These are phyloP conservation scores for Geotrichum histeridarum DNA, from an alignment of 1,139 yeast genomes.

Conservation along the genomic window DNA sequence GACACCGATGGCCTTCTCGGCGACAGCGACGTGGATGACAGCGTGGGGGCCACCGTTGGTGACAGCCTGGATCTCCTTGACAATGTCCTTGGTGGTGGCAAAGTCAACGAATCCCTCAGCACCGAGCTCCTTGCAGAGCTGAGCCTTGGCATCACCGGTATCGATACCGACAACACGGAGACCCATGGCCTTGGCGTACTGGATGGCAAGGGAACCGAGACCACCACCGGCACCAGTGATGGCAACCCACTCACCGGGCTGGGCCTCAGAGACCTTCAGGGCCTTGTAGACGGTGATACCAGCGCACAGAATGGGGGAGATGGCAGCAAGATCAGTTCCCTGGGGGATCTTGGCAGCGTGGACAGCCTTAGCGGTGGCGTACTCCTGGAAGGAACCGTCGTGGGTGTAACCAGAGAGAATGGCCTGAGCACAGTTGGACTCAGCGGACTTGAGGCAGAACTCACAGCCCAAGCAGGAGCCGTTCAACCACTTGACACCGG, in stretches of 20 bases:
- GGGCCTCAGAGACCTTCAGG: conserved; percentile 59
- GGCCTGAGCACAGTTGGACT: conserved; percentile 64
- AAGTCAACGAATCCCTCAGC: conserved; percentile 71
- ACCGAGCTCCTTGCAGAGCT: conserved; percentile 53
- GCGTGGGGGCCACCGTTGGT: conserved; percentile 79
- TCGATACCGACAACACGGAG: conserved; percentile 71
- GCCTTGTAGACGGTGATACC: conserved; percentile 86
- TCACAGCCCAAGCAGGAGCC: conserved; percentile 72
- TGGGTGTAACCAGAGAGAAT: conserved; percentile 74
- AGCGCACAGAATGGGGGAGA: conserved; percentile 74
- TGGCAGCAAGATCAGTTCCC: conserved; percentile 65
- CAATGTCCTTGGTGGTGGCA: conserved; percentile 45
- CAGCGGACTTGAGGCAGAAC: conserved; percentile 61
- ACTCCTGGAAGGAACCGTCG: conserved; percentile 81
- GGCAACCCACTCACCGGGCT: conserved; percentile 75
- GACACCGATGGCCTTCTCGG: conserved; percentile 64
- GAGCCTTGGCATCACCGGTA: conserved; percentile 63
- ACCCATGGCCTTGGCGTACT: conserved; percentile 81
- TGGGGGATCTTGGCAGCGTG: conserved; percentile 76
- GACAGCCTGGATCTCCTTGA: conserved; percentile 47
- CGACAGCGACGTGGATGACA: conserved; percentile 73
- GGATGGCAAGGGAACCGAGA: conserved; percentile 73
- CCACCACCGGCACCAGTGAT: conserved; percentile 86
- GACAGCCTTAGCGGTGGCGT: conserved; percentile 78
- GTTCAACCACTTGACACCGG: conserved; percentile 70